Evolutionary conservation across 192 early-diverging fungal species (phyloP), one percentile per base, ranked within the genome.

Genomic region (Entomortierella parvispora): DNA sequence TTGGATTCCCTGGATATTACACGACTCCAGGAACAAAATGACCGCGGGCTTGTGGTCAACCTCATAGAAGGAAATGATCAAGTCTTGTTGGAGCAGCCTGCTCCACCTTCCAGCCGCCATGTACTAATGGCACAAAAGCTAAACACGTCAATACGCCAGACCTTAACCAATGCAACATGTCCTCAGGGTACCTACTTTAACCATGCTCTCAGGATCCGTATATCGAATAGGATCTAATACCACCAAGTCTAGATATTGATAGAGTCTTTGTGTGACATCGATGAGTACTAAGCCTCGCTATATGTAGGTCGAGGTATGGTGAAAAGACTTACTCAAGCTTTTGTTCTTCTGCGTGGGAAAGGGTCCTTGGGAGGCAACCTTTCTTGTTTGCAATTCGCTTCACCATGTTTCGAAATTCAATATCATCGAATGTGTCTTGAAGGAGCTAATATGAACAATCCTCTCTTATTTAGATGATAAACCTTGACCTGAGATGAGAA

Each of bases 331-430:
- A 77, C 66, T 54, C 50, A 29, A 18, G 18, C 43, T 77, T 77
- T 23, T 26, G 26, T 34, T 64, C 52, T 23, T 77, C 74, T 3
- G 44, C 12, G 14, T n/a, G n/a, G 5, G 66, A 56, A 6, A 28
- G 34, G 3, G 42, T 43, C 12, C 20, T 28, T n/a, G n/a, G n/a
- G 3, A 25, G 29, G 12, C 62, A 2, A 0, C 74, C 66, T 7
- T 63, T 28, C 17, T 77, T 77, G 29, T 44, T 63, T 8, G 55
- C 54, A 2, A 68, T 33, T 18, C 74, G 51, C 4, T 48, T 32
- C 18, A 68, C 37, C 14, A 64, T 2, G 1, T 65, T n/a, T 22
- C 61, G 43, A n/a, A 68, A 77, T n/a, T 77, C 74, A 7, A 77
- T 40, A 28, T 77, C 74, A 0, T 68, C 66, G 25, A 32, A 77